phyloP scores from a whole-genome alignment of 1,284 basidiomycete genomes.

The Microbotryum silenes-acaulis region DNA sequence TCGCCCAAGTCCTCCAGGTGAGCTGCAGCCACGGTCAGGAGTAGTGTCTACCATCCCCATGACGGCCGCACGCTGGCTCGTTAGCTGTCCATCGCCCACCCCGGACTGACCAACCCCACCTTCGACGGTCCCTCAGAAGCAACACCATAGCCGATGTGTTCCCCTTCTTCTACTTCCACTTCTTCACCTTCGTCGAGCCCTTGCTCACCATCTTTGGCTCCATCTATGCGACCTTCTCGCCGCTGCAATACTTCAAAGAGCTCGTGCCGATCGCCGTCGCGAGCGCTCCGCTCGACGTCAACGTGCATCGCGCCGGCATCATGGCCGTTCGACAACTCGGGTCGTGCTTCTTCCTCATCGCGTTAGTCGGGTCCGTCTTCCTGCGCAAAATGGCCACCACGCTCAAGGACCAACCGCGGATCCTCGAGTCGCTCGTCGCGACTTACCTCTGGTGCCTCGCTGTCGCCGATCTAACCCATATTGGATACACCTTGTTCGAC shows the following conservation, averaged over 20 bases:
- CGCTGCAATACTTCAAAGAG: conserved; percentile 37
- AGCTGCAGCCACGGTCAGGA: too few species aligned
- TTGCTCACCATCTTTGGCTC: conserved; percentile 40
- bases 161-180: conserved; percentile 16
- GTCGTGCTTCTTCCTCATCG: conserved; percentile 43
- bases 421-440: conserved; percentile 36
- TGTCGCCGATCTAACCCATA: conserved; percentile 39
- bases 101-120: too few species aligned
- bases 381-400: conserved; percentile 37
- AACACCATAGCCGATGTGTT: not conserved
- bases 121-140: too few species aligned
- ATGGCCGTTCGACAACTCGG: conserved; percentile 41
- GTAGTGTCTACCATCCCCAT: too few species aligned
- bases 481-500: conserved; percentile 19
- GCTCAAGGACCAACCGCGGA: conserved; percentile 25
- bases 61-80: too few species aligned
- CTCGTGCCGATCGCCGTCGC: conserved; percentile 37
- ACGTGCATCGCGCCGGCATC: conserved; percentile 37
- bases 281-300: conserved; percentile 19
- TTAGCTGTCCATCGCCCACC: too few species aligned
- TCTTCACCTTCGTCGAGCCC: conserved; percentile 31
- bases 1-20: too few species aligned
- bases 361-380: conserved; percentile 40
- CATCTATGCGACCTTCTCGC: conserved; percentile 39
- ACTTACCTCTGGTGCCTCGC: conserved; percentile 40